Evolutionary conservation across 2,329 filamentous ascomycete species (phyloP), one percentile per base, ranked within the genome.

Genomic region (Colletotrichum gloeosporioides): DNA sequence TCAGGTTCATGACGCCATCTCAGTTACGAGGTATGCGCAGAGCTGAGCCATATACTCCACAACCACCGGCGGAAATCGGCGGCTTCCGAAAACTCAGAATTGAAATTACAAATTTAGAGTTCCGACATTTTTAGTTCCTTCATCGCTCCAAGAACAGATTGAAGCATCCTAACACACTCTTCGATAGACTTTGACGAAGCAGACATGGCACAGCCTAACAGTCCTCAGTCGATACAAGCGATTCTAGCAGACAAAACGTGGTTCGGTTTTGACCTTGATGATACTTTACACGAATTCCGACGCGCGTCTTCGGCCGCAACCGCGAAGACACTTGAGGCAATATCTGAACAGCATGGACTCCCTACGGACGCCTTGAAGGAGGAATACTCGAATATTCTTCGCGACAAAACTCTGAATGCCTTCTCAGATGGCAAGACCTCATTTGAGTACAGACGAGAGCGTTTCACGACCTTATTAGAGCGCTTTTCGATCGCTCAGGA

Each of bases 261-360:
- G 86, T 83, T 87, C 49, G 86, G 84, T 2, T 89, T 89, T 69
- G 88, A 89, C 55, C 84, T 90, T 8, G 87, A 89, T 71, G 87
- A 89, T 77, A 88, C 87, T 0, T 80, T 89, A 2, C 88, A 89
- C 73, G 83, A 87, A 62, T 89, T 88, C 65, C 86, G 86, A 65
- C 81, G 78, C 22, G 85, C 85, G 13, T 88, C 87, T 2, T 73
- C 77, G 1, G 69, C 77, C 6, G 88, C 88, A 4, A 84, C 83
- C 2, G 71, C 77, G 1, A 53, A 77, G 7, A 82, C 85, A 6
- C 82, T 89, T 6, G 68, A 76, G 2, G 49, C 65, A 8, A 83
- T 88, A 16, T 77, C 79, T 9, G 31, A 73, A 13, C 53, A 71
- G 59, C 70, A 81, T 57, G 72, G 63, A 9, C 77, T 73, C 13